Evolutionary conservation across 371 early-diverging fungal species (phyloP).

Genomic region (Nematocida major): DNA sequence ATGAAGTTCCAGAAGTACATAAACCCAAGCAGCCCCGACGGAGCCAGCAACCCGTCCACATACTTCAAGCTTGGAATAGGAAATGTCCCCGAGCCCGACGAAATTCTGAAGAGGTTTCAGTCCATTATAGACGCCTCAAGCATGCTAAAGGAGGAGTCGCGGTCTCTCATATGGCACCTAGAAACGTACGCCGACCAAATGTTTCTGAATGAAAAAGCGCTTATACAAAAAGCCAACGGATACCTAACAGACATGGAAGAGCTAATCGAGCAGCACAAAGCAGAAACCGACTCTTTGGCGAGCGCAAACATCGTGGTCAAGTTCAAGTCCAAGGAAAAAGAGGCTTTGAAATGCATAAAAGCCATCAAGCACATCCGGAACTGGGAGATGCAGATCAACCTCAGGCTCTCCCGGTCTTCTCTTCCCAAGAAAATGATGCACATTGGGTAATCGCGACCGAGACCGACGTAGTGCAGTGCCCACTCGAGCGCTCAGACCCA

Average conservation of each 20-base stretch:
- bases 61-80: neutral
- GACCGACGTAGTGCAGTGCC: no score
- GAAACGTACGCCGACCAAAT: constrained; percentile 1
- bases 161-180: neutral
- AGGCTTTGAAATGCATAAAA: neutral
- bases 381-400: neutral
- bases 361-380: neutral
- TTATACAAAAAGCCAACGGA: neutral
- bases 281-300: neutral
- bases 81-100: constrained; percentile 1
- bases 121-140: neutral
- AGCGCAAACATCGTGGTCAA: neutral
- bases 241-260: neutral
- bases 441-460: neutral
- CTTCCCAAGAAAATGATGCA: neutral
- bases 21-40: neutral
- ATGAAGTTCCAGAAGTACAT: constrained; percentile 3
- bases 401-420: neutral
- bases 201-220: neutral
- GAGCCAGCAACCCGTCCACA: neutral
- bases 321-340: neutral
- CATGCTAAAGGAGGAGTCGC: neutral
- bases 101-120: neutral
- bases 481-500: no score
- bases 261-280: neutral